Conservation (phyloP, 139 green algal genomes). For the Yamagishiella unicocca region DNA sequence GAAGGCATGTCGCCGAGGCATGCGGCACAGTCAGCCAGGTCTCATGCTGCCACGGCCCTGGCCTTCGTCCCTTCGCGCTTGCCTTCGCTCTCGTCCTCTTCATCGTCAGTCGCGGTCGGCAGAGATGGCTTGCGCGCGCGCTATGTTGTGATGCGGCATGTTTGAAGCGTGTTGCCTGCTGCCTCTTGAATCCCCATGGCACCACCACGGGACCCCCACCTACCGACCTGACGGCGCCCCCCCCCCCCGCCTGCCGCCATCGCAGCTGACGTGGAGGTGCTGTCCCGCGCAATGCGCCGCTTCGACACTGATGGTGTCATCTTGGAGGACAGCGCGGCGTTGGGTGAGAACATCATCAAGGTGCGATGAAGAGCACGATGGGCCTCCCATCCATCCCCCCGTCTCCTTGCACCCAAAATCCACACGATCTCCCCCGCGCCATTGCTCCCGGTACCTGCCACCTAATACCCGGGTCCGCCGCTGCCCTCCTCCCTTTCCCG, state of each 20-base stretch:
- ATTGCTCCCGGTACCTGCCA: no score
- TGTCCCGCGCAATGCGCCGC: slow-evolving; percentile 38
- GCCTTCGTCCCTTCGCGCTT: not conserved
- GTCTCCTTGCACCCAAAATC: not conserved
- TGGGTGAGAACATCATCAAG: slow-evolving; percentile 52
- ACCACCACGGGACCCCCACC: not conserved
- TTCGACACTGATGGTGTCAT: slow-evolving; percentile 47
- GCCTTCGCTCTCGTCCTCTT: not conserved
- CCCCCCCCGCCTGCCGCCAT: not conserved
- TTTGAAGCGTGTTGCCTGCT: no score
- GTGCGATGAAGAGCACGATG: not conserved
- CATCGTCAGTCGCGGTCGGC: not conserved
- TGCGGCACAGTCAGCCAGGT: not conserved
- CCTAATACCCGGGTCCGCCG: no score
- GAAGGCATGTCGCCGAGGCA: not conserved
- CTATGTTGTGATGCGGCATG: not conserved
- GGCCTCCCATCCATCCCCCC: not conserved
- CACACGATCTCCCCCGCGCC: not conserved
- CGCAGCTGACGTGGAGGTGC: slow-evolving; percentile 38
- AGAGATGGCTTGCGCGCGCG: not conserved
- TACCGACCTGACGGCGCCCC: not conserved
- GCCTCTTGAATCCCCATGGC: no score
- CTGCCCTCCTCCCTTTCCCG: not conserved
- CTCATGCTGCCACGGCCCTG: not conserved
- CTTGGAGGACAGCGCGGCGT: not conserved